Conservation (phyloP, 352 stramenopile species). For the Phytophthora quininea region DNA sequence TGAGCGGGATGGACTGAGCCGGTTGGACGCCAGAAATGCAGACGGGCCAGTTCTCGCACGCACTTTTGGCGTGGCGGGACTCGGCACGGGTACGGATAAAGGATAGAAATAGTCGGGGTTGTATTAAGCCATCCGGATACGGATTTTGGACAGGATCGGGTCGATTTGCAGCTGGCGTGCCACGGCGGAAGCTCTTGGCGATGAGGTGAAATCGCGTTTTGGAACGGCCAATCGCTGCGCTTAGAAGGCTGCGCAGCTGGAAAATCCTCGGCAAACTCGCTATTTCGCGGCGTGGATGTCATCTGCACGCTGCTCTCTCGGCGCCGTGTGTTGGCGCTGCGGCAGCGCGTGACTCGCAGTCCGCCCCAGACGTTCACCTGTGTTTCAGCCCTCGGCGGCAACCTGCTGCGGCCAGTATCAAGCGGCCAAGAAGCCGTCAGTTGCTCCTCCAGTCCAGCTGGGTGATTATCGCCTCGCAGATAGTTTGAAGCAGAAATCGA, state of each 20-base stretch:
- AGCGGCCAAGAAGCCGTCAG: not conserved
- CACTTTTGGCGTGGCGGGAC: not conserved
- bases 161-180: conserved; percentile 2
- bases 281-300: too few species aligned
- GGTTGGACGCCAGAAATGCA: conserved; percentile 1
- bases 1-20: not conserved
- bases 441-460: not conserved
- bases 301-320: not conserved
- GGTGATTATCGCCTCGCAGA: not conserved
- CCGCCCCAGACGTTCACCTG: not conserved
- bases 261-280: not conserved
- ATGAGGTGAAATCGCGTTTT: not conserved
- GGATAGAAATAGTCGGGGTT: not conserved
- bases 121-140: not conserved
- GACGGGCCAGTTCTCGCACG: not conserved
- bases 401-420: not conserved
- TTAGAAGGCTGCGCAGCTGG: not conserved
- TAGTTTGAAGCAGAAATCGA: not conserved
- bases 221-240: not conserved
- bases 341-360: not conserved
- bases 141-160: not conserved
- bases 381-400: not conserved
- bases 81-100: not conserved
- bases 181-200: not conserved
- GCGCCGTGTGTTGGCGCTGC: not conserved